These are phyloP conservation scores for Vitis hybrid DNA, from an alignment of 177 flowering plant genomes.

Conservation along the genomic window DNA sequence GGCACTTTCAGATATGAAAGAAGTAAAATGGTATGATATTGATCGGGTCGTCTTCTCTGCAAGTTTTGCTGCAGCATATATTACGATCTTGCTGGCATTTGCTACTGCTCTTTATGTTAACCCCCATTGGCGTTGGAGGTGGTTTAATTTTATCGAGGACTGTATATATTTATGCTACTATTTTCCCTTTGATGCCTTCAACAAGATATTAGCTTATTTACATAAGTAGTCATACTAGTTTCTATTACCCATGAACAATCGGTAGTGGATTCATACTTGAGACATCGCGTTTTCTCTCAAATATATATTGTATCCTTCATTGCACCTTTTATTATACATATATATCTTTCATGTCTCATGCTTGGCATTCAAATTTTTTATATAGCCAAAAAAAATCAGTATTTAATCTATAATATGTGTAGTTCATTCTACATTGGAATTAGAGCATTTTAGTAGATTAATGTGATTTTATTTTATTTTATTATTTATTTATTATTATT, in stretches of 20 bases:
- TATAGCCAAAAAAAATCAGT: too few relatives aligned
- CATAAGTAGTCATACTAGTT: background rate
- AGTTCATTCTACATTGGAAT: background rate
- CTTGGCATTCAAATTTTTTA: too few relatives aligned
- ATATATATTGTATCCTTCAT: background rate
- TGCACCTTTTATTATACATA: background rate
- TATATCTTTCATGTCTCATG: too few relatives aligned
- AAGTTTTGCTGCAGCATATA: background rate
- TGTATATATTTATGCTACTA: background rate
- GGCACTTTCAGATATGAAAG: background rate
- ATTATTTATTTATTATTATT: background rate
- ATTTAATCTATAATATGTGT: background rate
- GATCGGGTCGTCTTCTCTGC: background rate
- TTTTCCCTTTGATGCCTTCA: background rate
- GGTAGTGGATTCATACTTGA: background rate
- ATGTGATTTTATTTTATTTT: too few relatives aligned
- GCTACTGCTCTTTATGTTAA: background rate
- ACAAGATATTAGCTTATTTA: background rate
- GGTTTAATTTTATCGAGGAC: background rate
- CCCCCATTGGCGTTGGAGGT: constrained; percentile 1
- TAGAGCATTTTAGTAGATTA: background rate
- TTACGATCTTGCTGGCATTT: background rate
- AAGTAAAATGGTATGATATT: constrained; percentile 3
- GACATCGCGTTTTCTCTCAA: background rate
- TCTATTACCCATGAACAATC: background rate